Conservation (phyloP, 352 stramenopile genomes). For the Thraustochytrium sp. region DNA sequence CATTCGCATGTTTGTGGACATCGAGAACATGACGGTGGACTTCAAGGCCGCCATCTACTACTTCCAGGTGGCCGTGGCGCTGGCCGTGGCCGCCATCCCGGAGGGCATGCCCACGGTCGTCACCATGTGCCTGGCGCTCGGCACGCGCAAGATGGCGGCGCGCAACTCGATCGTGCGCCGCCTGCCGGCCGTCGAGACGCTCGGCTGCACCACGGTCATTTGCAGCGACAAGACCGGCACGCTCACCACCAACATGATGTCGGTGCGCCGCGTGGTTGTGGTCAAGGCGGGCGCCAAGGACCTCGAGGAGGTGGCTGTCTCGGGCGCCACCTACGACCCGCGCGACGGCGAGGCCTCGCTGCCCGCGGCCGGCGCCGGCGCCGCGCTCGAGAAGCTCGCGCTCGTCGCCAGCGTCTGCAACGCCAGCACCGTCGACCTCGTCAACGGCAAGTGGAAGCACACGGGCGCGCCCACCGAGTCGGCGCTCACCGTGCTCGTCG, state of each 20-base stretch:
- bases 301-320: constrained; percentile 79
- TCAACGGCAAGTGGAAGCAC: constrained; percentile 50
- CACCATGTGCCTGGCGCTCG: constrained; percentile 88
- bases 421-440: not conserved
- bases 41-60: constrained; percentile 49
- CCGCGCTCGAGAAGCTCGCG: constrained; percentile 4
- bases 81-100: constrained; percentile 88
- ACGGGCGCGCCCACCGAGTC: constrained; percentile 74
- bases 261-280: constrained; percentile 93
- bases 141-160: constrained; percentile 94
- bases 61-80: constrained; percentile 78
- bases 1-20: constrained; percentile 61
- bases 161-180: constrained; percentile 97
- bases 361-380: not conserved
- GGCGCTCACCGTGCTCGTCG: constrained; percentile 65
- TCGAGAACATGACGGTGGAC: constrained; percentile 15
- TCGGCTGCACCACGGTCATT: constrained; percentile 96
- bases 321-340: constrained; percentile 51
- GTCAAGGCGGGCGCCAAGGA: constrained; percentile 97
- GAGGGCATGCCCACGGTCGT: constrained; percentile 85
- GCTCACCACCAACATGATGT: constrained; percentile 98
- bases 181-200: constrained; percentile 93
- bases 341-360: not conserved
- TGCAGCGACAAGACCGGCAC: constrained; percentile 99
- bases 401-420: constrained; percentile 17